A percentile compares a stretch with the other conserved stretches of the same genome.
These are phyloP conservation scores for Eucalyptus regnans DNA, from an alignment of 345 rosid genomes.

Conservation along the genomic window DNA sequence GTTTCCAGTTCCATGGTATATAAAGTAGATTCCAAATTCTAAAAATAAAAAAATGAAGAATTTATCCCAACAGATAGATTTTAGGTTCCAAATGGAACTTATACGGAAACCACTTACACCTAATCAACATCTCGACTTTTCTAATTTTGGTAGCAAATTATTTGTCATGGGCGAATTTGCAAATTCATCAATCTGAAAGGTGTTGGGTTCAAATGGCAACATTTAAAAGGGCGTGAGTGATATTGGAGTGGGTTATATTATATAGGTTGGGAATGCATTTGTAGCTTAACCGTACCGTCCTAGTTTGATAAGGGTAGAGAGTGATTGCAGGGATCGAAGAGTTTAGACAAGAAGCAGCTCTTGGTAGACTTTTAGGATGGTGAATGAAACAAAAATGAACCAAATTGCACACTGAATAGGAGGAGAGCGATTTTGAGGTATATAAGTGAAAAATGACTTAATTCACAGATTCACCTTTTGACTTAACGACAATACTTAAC, in stretches of 20 bases:
- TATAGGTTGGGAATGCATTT: neutral
- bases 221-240: neutral
- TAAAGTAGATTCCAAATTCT: too few species aligned
- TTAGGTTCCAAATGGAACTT: rapidly evolving
- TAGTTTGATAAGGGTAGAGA: neutral
- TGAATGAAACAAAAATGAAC: neutral
- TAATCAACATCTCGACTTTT: neutral
- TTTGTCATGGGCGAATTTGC: neutral
- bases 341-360: rapidly evolving
- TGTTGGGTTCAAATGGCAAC: neutral
- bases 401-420: rapidly evolving
- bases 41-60: too few species aligned
- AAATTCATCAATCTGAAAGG: neutral
- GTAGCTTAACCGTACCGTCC: neutral
- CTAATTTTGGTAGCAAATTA: neutral
- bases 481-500: neutral
- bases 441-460: neutral
- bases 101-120: too few species aligned
- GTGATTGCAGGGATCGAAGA: neutral
- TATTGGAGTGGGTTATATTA: neutral
- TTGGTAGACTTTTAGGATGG: neutral
- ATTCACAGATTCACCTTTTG: neutral
- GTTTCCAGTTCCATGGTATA: rapidly evolving
- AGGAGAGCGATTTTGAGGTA: neutral
- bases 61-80: rapidly evolving